Base-by-base conservation (phyloP, 2,329 filamentous ascomycete species). In the Fusarium irregulare region DNA sequence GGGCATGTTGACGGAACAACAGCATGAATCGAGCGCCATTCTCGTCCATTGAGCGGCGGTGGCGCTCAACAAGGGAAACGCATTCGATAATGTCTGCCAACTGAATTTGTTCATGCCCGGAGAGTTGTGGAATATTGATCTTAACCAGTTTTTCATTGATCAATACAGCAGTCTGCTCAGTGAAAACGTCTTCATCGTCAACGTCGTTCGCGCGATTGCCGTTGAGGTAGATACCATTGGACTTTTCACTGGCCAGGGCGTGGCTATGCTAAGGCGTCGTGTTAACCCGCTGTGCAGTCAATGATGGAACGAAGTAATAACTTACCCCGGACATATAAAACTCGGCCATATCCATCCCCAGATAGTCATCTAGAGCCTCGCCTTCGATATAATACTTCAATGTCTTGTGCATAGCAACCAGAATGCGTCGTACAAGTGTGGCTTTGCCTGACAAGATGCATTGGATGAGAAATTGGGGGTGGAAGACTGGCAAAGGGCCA, bases 391-490 rank as follows among this genome's bases (percentile, higher is more conserved):
- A 93, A 71, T 93, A 97, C 75, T 94, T 97, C 53, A 99, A 81
- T 16, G 88, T 91, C 73, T 90, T 88, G 74, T 94, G 86, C 23
- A 99, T 82, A 8, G 88, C 88, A 54, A 92, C 83, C 28, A 98
- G 80, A 12, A 97, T 89, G 12, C 85, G 85, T 71, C 93, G 91
- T 4, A 96, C 93, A 8, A 93, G 79, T 6, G 80, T 78, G 34
- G 87, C 86, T 77, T 97, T 97, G 1, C 94, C 95, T 21, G 90
- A 87, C 27, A 97, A 83, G 40, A 97, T 93, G 73, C 92, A 95
- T 78, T 98, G 93, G 55, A 92, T 92, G 27, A 98, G 81, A 62
- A 97, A 93, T 75, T 97, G 93, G 0, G 96, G 96, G 75, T 99
- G 95, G 74, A 97, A 99, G 4, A 97, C 86, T 0, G 96, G 93